phyloP scores from a whole-genome alignment of 2,329 filamentous ascomycete species.

The Paecilomyces niveus region DNA sequence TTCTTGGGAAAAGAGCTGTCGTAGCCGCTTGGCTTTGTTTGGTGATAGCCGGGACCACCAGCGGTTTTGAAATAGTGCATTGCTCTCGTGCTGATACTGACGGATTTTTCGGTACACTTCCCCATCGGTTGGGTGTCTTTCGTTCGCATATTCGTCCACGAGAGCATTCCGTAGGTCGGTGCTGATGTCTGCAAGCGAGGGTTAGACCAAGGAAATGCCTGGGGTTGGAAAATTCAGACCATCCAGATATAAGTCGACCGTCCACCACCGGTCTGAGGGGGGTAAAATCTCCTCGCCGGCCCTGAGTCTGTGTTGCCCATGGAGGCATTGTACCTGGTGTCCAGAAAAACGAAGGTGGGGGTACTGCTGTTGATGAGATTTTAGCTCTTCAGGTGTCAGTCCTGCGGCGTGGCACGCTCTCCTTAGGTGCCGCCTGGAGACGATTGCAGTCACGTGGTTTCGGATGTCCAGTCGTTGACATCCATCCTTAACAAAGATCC shows the following conservation, averaged over 20 bases:
- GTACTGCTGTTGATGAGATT: slow-evolving; percentile 4
- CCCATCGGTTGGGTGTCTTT: slow-evolving; percentile 17
- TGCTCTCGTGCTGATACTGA: slow-evolving; percentile 10
- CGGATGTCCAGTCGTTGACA: slow-evolving; percentile 16
- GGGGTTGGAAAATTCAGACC: slow-evolving; percentile 8
- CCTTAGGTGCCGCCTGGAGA: slow-evolving; percentile 18
- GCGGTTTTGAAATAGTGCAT: slow-evolving; percentile 7
- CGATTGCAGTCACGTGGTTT: slow-evolving; percentile 24
- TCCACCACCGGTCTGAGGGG: slow-evolving; percentile 18
- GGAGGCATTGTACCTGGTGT: slow-evolving; percentile 15
- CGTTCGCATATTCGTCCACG: slow-evolving; percentile 22
- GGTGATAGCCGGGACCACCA: slow-evolving; percentile 11
- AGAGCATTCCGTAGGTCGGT: slow-evolving; percentile 15
- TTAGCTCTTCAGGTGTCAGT: slow-evolving; percentile 5
- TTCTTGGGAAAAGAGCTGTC: slow-evolving; percentile 1
- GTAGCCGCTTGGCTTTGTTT: slow-evolving; percentile 7
- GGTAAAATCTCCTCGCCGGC: slow-evolving; percentile 13
- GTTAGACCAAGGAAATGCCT: no score
- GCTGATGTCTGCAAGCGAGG: slow-evolving; percentile 15
- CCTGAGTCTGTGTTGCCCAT: slow-evolving; percentile 17
- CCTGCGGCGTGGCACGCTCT: slow-evolving; percentile 8
- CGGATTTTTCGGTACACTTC: slow-evolving; percentile 24
- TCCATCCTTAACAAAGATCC: slow-evolving; percentile 14
- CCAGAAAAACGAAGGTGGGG: slow-evolving; percentile 12
- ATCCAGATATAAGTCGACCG: slow-evolving; percentile 23